Conservation (phyloP, 78 protist genomes). For the Tieghemostelium lacteum region DNA sequence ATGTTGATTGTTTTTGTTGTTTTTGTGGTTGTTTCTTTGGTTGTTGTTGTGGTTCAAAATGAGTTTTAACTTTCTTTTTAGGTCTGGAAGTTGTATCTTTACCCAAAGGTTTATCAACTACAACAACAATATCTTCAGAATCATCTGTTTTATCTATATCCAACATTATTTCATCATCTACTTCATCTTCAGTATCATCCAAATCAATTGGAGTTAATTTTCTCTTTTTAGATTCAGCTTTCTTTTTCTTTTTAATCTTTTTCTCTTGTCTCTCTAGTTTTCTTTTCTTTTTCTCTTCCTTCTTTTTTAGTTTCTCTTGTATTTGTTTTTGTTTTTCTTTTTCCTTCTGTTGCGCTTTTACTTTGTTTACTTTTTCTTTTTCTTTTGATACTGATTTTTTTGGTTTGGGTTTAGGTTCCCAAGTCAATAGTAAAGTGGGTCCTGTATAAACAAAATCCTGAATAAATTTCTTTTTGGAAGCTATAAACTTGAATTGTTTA, state of each 20-base stretch:
- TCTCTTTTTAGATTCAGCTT: too few species aligned
- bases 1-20: too few species aligned
- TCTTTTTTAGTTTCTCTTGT: not conserved
- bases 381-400: not conserved
- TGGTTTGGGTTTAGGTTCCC: not conserved
- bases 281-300: not conserved
- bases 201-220: too few species aligned
- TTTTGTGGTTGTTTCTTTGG: too few species aligned
- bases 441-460: conserved; percentile 3
- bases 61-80: not conserved
- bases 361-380: not conserved
- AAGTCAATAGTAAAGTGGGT: not conserved
- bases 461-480: conserved; percentile 5
- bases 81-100: not conserved
- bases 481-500: conserved; percentile 12
- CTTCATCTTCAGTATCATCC: not conserved
- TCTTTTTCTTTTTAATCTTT: not conserved
- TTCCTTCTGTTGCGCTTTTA: not conserved
- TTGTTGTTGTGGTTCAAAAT: not conserved
- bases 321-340: not conserved
- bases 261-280: not conserved
- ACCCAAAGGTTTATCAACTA: not conserved
- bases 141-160: not conserved
- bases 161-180: not conserved
- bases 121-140: not conserved